These are phyloP conservation scores for Alternaria triticimaculans DNA, from an alignment of 2,329 filamentous ascomycete genomes.

Conservation along the genomic window DNA sequence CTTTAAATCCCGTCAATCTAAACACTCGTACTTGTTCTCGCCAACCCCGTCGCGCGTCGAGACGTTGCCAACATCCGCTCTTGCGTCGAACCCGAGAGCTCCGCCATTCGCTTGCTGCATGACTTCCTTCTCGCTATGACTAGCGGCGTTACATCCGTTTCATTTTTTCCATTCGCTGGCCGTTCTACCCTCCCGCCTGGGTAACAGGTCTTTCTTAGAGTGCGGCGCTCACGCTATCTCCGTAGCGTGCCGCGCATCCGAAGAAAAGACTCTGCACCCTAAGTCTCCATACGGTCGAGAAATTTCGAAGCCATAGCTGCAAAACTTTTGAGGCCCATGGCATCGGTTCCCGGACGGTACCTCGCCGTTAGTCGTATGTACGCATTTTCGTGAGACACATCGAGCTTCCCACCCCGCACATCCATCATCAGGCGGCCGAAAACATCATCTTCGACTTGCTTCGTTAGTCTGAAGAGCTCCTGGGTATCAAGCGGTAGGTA, in stretches of 20 bases:
- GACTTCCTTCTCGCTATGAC: background rate
- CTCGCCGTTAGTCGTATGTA: background rate
- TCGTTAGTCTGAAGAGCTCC: background rate
- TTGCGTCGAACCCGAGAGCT: background rate
- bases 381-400: background rate
- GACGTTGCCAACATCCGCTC: background rate
- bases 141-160: too few species aligned
- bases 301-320: background rate
- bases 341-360: background rate
- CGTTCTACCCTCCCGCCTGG: background rate
- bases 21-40: background rate
- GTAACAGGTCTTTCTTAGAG: background rate
- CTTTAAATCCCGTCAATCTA: background rate
- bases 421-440: background rate
- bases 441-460: background rate
- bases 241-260: background rate
- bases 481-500: background rate
- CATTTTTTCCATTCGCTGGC: too few species aligned
- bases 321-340: background rate
- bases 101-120: background rate
- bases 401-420: background rate
- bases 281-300: background rate
- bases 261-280: background rate
- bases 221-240: background rate
- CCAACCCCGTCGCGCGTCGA: background rate